Evolutionary conservation across 345 rosid genomes (phyloP).

Genomic region (Combretum micranthum): DNA sequence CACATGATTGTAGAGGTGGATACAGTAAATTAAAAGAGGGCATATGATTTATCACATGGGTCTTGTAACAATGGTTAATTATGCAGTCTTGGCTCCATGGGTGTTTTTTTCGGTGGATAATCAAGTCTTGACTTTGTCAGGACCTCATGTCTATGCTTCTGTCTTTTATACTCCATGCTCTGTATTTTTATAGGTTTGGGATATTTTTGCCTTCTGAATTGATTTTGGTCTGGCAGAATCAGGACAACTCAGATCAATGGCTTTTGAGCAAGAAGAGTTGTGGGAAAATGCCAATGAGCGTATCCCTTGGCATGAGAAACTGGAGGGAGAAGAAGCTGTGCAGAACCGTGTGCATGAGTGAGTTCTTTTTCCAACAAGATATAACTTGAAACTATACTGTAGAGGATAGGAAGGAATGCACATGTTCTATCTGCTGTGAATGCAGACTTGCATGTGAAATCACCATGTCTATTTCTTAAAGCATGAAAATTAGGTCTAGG

Average conservation of each 20-base stretch:
- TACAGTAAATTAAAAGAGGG: too few relatives aligned
- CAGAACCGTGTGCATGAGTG: slow-evolving; percentile 96
- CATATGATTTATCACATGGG: too few relatives aligned
- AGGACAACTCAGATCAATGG: slow-evolving; percentile 74
- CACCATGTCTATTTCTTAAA: too few relatives aligned
- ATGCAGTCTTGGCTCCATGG: too few relatives aligned
- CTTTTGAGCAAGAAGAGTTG: slow-evolving; percentile 78
- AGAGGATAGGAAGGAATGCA: background rate
- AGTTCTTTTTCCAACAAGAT: slow-evolving; percentile 23
- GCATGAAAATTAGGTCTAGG: too few relatives aligned
- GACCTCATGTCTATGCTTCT: background rate
- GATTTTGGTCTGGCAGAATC: slow-evolving; percentile 37
- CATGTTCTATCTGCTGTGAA: slow-evolving; percentile 2
- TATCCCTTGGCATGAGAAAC: slow-evolving; percentile 90
- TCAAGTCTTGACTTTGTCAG: background rate
- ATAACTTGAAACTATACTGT: background rate
- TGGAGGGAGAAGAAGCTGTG: slow-evolving; percentile 91
- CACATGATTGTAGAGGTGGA: too few relatives aligned
- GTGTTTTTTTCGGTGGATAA: too few relatives aligned
- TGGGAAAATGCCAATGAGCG: slow-evolving; percentile 86
- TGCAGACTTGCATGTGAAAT: too few relatives aligned
- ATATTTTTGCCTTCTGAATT: slow-evolving; percentile 8
- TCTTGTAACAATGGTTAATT: too few relatives aligned
- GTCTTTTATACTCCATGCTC: slow-evolving; percentile 1
- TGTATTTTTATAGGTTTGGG: background rate